Base-by-base conservation (phyloP, 2,329 filamentous ascomycete species). In the Curvularia spicifera region DNA sequence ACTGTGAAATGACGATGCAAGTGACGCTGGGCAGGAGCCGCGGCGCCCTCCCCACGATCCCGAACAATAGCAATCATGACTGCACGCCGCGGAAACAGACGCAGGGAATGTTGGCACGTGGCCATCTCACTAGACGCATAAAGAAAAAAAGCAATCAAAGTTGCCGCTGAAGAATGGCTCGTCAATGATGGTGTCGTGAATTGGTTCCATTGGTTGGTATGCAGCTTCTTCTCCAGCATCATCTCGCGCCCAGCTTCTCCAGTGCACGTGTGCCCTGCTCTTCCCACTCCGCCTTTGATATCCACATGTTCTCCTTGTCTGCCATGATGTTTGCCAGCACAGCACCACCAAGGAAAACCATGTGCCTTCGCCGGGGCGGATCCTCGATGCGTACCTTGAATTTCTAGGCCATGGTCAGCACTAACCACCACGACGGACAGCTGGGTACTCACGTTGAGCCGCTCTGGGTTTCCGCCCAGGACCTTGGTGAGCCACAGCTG, bases 311-410 rank as follows among this genome's bases (percentile, higher is more conserved):
- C 78, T 97, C 92, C 82, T 97, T 98, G 81, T 98, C 93, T 45
- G 95, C 93, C 90, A 99, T 98, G 78, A 99, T 96, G 77, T 98
- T 98, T 70, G 95, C 95, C 71, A 99, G 83, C 63, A 99, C 95
- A 26, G 95, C 95, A 70, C 95, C 95, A 57, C 95, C 95, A 55
- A 99, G 81, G 85, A 99, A 98, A n/a, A 99, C 95, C 93, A 99
- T 98, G 83, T 99, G 95, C 79, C 94, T 86, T 81, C 95, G 87
- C 80, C 95, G 87, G 33, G 95, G 95, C 51, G 95, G 95, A 78
- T 99, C 95, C 79, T 99, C 95, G 83, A 99, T 98, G 78, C 95
- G 88, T 67, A 99, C 94, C 87, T 98, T 99, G 86, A 99, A 99
- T 88, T 98, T 99, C 88, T 88, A 68, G 48, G 6, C 42, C 22